Evolutionary conservation across 2,329 filamentous ascomycete species (phyloP), one percentile per base, ranked within the genome.

Genomic region (Ilyonectria sp.): DNA sequence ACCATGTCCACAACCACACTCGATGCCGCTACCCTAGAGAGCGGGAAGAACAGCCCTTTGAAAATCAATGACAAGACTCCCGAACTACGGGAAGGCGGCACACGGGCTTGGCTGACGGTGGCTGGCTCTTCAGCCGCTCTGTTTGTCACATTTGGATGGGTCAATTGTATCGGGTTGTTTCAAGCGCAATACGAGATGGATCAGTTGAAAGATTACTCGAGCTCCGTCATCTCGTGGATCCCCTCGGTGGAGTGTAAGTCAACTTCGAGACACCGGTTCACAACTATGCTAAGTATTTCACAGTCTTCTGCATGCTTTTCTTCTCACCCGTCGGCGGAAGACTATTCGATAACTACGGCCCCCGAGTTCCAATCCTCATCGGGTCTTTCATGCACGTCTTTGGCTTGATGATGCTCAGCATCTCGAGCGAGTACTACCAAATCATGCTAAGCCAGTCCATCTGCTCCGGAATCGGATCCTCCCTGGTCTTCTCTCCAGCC

Each of bases 271-370:
- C 11, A 21, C 15, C 19, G 17, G 2, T 5, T 17, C 17, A 31
- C 21, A 23, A 4, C 26, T 23, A 26, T 37, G 35, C 44, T 61
- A 58, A 64, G 21, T 33, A n/a, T 23, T 17, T 43, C 6, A 4
- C 56, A 73, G 71, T 74, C 52, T 74, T 74, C 31, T 73, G 69
- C 62, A 76, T 81, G 26, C 82, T 83, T 62, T 77, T 84, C 62
- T 68, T 70, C 33, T 68, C 65, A 2, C 69, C 71, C 17, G 50
- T 71, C 4, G 78, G 78, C 67, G 70, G 77, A 69, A 67, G 63
- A 57, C 69, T 90, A 2, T 91, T 87, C 71, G 90, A 92, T 71
- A 86, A 83, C 68, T 86, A 88, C 68, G 90, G 90, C 0, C 87
- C 89, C 1, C 83, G 84, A 37, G 82, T 81, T 44, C 76, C 91